Evolutionary conservation across 306 rosid species (phyloP).

Genomic region (Glycine soja): DNA sequence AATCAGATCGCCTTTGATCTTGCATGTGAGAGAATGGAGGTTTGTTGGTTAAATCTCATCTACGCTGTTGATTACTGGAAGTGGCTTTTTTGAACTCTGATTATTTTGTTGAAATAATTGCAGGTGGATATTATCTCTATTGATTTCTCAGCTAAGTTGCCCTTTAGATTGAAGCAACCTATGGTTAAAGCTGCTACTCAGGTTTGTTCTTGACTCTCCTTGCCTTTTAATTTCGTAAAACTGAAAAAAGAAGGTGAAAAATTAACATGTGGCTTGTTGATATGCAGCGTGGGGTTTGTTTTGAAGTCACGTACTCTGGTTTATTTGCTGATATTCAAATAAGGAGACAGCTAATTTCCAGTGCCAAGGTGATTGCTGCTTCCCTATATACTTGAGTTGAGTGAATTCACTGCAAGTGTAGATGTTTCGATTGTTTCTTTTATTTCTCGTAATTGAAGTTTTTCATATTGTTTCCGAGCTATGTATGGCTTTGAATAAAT

Average conservation of each 20-base stretch:
- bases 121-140: conserved; percentile 85
- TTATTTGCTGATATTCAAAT: conserved; percentile 59
- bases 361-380: conserved; percentile 67
- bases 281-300: conserved; percentile 79
- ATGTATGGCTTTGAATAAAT: not conserved
- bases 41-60: conserved; percentile 30
- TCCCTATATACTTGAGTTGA: not conserved
- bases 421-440: conserved; percentile 9
- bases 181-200: conserved; percentile 72
- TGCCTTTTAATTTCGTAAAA: not conserved
- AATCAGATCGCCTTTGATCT: conserved; percentile 70
- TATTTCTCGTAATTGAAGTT: not conserved
- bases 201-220: conserved; percentile 47
- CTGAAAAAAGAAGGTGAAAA: not conserved
- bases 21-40: conserved; percentile 86
- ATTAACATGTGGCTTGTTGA: conserved; percentile 28
- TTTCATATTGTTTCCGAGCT: not conserved
- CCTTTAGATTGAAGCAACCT: conserved; percentile 75
- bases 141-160: conserved; percentile 73
- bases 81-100: not conserved
- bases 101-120: conserved; percentile 9
- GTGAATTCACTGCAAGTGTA: not conserved
- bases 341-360: conserved; percentile 76
- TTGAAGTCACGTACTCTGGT: conserved; percentile 73
- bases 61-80: not conserved